Conservation (phyloP, 1,139 yeast species). For the Nakaseomyces bracarensis region DNA sequence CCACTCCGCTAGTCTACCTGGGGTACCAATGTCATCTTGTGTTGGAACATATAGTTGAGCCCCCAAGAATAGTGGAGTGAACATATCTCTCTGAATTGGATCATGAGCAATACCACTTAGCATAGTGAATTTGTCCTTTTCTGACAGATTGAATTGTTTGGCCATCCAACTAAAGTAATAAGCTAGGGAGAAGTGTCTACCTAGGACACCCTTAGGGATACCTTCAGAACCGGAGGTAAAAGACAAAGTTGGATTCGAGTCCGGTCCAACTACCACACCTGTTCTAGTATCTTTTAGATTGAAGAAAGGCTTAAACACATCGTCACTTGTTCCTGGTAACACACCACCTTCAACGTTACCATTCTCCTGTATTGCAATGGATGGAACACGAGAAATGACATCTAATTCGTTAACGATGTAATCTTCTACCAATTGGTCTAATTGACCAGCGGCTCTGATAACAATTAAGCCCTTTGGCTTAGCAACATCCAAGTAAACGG, state of each 20-base stretch:
- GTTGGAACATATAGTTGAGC: constrained; percentile 91
- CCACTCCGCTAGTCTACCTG: constrained; percentile 96
- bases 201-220: constrained; percentile 95
- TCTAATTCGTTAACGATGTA: constrained; percentile 65
- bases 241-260: constrained; percentile 89
- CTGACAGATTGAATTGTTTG: constrained; percentile 64
- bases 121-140: constrained; percentile 89
- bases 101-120: constrained; percentile 98
- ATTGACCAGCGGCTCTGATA: constrained; percentile 77
- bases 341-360: constrained; percentile 68
- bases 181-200: constrained; percentile 93
- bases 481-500: constrained; percentile 84
- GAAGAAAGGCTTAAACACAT: constrained; percentile 44
- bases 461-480: constrained; percentile 87
- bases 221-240: constrained; percentile 99
- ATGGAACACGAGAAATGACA: constrained; percentile 66
- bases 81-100: constrained; percentile 98
- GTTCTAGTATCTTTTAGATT: constrained; percentile 49
- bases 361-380: constrained; percentile 64
- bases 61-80: constrained; percentile 93
- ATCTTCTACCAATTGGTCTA: constrained; percentile 68
- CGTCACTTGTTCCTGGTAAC: constrained; percentile 31
- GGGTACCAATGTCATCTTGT: constrained; percentile 95
- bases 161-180: constrained; percentile 99
- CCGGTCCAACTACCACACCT: constrained; percentile 96